Evolutionary conservation across 2,329 filamentous ascomycete genomes (phyloP).

Genomic region (Neonectria coccinea): DNA sequence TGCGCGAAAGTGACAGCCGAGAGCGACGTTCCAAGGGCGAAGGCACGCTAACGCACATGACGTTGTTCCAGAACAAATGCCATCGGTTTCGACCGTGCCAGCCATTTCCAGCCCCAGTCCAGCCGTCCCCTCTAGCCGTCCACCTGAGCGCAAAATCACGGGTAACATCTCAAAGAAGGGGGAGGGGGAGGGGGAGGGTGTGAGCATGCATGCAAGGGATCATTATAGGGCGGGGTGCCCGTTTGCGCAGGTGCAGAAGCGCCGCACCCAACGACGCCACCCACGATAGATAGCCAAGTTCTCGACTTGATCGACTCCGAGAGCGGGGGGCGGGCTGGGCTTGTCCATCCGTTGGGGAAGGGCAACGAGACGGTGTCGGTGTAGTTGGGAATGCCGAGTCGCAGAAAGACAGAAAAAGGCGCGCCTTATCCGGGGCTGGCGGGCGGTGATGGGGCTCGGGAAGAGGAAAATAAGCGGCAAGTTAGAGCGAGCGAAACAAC

Average conservation of each 20-base stretch:
- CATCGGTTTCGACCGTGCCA: not conserved
- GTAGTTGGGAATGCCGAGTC: slow-evolving; percentile 18
- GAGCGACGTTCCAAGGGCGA: slow-evolving; percentile 5
- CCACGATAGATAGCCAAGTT: slow-evolving; percentile 15
- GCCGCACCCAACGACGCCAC: slow-evolving; percentile 21
- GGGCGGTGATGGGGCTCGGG: not conserved
- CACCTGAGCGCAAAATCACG: not conserved
- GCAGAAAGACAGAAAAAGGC: slow-evolving; percentile 7
- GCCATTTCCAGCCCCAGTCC: too few relatives aligned
- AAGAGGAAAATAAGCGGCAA: not conserved
- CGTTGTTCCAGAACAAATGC: slow-evolving; percentile 35
- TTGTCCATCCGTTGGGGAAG: slow-evolving; percentile 11
- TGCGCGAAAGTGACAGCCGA: slow-evolving; percentile 4
- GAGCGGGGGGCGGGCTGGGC: slow-evolving; percentile 7
- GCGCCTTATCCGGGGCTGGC: slow-evolving; percentile 10
- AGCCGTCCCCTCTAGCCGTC: not conserved
- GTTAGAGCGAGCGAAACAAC: not conserved
- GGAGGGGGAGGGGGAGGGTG: not conserved
- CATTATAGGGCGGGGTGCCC: slow-evolving; percentile 23
- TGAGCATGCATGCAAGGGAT: not conserved
- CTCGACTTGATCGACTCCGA: slow-evolving; percentile 16
- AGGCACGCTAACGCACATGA: slow-evolving; percentile 32
- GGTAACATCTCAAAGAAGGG: slow-evolving; percentile 3
- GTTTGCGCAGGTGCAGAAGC: slow-evolving; percentile 17
- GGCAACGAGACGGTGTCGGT: slow-evolving; percentile 11